These are phyloP conservation scores for Vigna hirtella DNA, from an alignment of 306 rosid species.

Conservation along the genomic window DNA sequence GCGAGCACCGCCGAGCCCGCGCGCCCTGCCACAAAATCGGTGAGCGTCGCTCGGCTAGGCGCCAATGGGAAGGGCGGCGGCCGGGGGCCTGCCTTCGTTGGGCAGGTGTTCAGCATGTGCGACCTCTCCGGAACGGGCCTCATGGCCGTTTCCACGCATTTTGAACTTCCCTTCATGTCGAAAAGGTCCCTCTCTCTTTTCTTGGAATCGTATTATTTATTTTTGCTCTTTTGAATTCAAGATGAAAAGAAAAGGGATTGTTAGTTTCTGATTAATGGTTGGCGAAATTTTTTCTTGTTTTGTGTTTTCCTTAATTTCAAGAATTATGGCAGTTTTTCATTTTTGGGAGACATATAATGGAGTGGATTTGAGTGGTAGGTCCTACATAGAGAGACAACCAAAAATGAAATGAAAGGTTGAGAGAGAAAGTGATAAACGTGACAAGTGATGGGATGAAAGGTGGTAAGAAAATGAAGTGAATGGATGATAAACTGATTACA, in stretches of 20 bases:
- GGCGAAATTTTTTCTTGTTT: not conserved
- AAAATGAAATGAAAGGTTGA: not conserved
- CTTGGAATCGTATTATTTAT: not conserved
- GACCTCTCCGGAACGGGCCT: constrained; percentile 98
- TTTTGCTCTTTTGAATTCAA: not conserved
- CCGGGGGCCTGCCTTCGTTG: constrained; percentile 98
- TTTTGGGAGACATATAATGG: not conserved
- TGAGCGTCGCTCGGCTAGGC: constrained; percentile 58
- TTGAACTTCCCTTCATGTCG: constrained; percentile 86
- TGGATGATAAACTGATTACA: not conserved
- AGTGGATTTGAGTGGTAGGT: not conserved
- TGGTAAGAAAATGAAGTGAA: not conserved
- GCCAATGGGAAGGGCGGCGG: constrained; percentile 57
- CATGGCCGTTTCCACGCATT: constrained; percentile 95
- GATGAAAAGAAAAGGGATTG: not conserved
- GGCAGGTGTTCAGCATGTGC: constrained; percentile 98
- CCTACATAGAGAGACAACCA: not conserved
- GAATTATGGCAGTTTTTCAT: too few species aligned
- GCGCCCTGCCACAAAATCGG: constrained; percentile 60
- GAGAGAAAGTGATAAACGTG: too few species aligned
- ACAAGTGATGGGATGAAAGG: not conserved
- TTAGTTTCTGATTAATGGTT: not conserved
- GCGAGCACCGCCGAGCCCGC: constrained; percentile 45
- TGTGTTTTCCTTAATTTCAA: not conserved
- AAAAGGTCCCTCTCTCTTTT: constrained; percentile 59